These are phyloP conservation scores for Pelagophyceae sp. DNA, from an alignment of 352 stramenopile genomes.

Conservation along the genomic window DNA sequence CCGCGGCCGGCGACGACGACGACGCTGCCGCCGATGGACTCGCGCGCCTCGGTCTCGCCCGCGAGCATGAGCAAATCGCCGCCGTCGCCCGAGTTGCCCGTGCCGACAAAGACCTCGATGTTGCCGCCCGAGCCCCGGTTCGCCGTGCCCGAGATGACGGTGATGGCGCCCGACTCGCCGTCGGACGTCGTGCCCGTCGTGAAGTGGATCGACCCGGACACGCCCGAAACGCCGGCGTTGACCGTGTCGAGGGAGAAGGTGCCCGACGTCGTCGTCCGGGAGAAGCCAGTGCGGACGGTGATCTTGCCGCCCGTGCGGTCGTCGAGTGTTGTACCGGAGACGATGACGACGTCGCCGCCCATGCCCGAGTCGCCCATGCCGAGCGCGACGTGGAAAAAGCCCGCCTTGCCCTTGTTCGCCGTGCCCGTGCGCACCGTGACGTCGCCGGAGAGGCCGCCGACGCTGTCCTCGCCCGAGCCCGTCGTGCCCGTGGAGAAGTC, in stretches of 20 bases:
- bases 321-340: constrained; percentile 24
- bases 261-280: constrained; percentile 32
- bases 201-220: constrained; percentile 35
- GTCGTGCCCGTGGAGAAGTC: constrained; percentile 46
- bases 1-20: constrained; percentile 31
- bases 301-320: constrained; percentile 32
- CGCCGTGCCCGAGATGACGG: constrained; percentile 31
- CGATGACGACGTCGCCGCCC: constrained; percentile 49
- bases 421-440: constrained; percentile 27
- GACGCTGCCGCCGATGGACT: constrained; percentile 38
- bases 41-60: constrained; percentile 10
- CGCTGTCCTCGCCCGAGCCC: constrained; percentile 6
- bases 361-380: constrained; percentile 57
- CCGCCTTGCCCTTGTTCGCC: constrained; percentile 27
- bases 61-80: constrained; percentile 27
- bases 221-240: constrained; percentile 35
- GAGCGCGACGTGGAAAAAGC: constrained; percentile 30
- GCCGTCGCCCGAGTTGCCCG: constrained; percentile 29
- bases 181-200: constrained; percentile 36
- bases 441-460: constrained; percentile 34
- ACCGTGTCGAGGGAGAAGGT: constrained; percentile 34
- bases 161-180: constrained; percentile 41
- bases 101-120: constrained; percentile 35
- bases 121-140: constrained; percentile 36
- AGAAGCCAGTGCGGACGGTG: constrained; percentile 34